These are phyloP conservation scores for Penicillium steckii DNA, from an alignment of 495 filamentous ascomycete species.

Conservation along the genomic window DNA sequence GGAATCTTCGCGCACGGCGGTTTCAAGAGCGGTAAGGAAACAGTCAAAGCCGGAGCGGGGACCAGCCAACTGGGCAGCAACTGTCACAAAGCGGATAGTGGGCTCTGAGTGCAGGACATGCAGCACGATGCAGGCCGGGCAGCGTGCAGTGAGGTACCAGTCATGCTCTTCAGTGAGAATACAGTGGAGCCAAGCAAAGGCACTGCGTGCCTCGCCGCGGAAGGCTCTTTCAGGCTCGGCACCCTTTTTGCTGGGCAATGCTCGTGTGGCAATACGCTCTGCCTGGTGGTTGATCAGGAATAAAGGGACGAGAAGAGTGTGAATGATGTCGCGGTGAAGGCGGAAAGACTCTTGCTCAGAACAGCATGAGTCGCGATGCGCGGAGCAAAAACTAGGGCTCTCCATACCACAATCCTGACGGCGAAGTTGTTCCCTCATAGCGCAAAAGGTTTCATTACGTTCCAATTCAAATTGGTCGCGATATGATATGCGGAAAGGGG, in stretches of 20 bases:
- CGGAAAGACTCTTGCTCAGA: constrained; percentile 48
- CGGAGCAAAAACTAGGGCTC: constrained; percentile 49
- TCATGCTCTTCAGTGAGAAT: constrained; percentile 57
- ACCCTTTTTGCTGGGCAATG: constrained; percentile 43
- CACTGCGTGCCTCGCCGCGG: constrained; percentile 54
- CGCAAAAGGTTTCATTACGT: constrained; percentile 42
- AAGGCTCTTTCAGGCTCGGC: constrained; percentile 60
- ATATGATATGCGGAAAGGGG: constrained; percentile 47
- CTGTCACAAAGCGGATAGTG: constrained; percentile 56
- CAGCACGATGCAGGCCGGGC: constrained; percentile 55
- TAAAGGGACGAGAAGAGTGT: constrained; percentile 57
- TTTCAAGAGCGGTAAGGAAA: constrained; percentile 53
- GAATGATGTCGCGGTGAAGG: constrained; percentile 60
- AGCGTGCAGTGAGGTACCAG: constrained; percentile 57
- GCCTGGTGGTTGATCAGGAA: constrained; percentile 57
- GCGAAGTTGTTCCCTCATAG: constrained; percentile 42
- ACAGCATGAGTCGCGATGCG: constrained; percentile 41
- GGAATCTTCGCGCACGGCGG: constrained; percentile 51
- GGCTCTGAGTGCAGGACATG: constrained; percentile 57
- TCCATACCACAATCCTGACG: constrained; percentile 42
- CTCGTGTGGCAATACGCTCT: constrained; percentile 45
- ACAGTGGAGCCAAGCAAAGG: constrained; percentile 61
- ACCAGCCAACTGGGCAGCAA: constrained; percentile 52
- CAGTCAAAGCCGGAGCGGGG: constrained; percentile 51
- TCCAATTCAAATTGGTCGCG: constrained; percentile 38